Evolutionary conservation across 2,329 filamentous ascomycete species (phyloP).

Genomic region (Monosporascus sp.): DNA sequence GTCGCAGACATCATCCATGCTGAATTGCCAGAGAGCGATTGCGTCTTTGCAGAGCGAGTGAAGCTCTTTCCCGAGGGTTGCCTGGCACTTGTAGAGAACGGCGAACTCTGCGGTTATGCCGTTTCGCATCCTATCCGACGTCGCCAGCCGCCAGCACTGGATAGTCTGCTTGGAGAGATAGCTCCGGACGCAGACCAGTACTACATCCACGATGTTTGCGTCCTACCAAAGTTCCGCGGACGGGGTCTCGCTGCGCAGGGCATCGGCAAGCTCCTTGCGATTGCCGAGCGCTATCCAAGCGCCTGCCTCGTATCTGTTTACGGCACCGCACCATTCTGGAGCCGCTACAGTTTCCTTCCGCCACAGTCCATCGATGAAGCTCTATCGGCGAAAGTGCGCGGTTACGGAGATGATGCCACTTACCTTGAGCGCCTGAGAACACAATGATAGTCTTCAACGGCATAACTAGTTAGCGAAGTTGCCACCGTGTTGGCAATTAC

Average conservation of each 20-base stretch:
- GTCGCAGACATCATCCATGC: slow-evolving; percentile 25
- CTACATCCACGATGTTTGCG: slow-evolving; percentile 32
- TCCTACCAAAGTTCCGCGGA: slow-evolving; percentile 23
- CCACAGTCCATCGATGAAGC: slow-evolving; percentile 12
- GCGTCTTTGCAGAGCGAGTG: slow-evolving; percentile 27
- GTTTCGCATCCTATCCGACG: slow-evolving; percentile 31
- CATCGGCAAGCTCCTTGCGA: slow-evolving; percentile 17
- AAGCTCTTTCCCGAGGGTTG: slow-evolving; percentile 29
- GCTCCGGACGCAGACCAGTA: slow-evolving; percentile 26
- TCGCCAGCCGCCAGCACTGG: slow-evolving; percentile 24
- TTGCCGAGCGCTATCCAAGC: slow-evolving; percentile 19
- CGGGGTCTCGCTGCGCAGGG: slow-evolving; percentile 18
- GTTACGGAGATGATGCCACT: slow-evolving; percentile 27
- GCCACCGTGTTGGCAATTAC: too few species aligned
- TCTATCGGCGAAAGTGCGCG: slow-evolving; percentile 23
- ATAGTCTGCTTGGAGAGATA: slow-evolving; percentile 24
- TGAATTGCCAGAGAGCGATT: slow-evolving; percentile 24
- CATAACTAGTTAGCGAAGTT: too few species aligned
- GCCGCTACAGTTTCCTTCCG: slow-evolving; percentile 24
- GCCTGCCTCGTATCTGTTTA: slow-evolving; percentile 31
- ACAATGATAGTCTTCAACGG: too few species aligned
- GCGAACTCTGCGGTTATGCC: slow-evolving; percentile 26
- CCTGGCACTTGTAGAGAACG: slow-evolving; percentile 19
- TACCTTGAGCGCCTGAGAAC: slow-evolving; percentile 16
- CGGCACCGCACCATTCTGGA: slow-evolving; percentile 28